These are phyloP conservation scores for Zygosaccharomyces sapae DNA, from an alignment of 1,139 yeast species.

Conservation along the genomic window DNA sequence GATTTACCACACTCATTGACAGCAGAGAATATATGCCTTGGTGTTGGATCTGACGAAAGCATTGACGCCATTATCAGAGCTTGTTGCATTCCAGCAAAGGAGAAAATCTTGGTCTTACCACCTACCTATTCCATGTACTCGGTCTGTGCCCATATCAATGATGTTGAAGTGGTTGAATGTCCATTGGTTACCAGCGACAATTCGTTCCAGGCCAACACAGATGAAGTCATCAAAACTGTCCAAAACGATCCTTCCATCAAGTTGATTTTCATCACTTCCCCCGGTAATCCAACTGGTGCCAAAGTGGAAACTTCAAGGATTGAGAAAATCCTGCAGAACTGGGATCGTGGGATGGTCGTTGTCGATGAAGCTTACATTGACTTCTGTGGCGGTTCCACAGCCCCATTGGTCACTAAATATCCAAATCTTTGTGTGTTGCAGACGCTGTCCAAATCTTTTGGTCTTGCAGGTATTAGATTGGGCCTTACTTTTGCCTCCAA, in stretches of 20 bases:
- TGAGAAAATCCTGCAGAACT: conserved; percentile 49
- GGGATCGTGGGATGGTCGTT: conserved; percentile 72
- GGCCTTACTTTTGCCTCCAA: conserved; percentile 71
- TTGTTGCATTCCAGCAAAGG: conserved; percentile 75
- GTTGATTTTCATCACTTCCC: conserved; percentile 82
- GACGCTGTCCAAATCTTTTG: conserved; percentile 90
- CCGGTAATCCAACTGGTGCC: conserved; percentile 95
- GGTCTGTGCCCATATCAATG: conserved; percentile 86
- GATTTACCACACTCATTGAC: conserved; percentile 39
- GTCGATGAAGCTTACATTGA: conserved; percentile 96
- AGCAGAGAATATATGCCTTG: conserved; percentile 76
- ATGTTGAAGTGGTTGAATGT: conserved; percentile 69
- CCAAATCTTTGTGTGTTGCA: conserved; percentile 86
- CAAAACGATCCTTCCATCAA: conserved; percentile 58
- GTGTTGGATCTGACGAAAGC: conserved; percentile 97
- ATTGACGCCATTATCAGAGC: conserved; percentile 86
- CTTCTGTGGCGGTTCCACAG: conserved; percentile 71
- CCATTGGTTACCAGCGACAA: conserved; percentile 51
- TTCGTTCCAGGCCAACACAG: conserved; percentile 63
- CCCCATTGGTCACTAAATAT: conserved; percentile 77
- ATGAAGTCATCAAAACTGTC: conserved; percentile 52
- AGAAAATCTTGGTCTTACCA: conserved; percentile 80
- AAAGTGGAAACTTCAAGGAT: conserved; percentile 50
- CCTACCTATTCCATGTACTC: conserved; percentile 98
- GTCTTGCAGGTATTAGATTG: conserved; percentile 87